phyloP scores from a whole-genome alignment of 208 protist genomes.

The Trypanosoma scelopori region DNA sequence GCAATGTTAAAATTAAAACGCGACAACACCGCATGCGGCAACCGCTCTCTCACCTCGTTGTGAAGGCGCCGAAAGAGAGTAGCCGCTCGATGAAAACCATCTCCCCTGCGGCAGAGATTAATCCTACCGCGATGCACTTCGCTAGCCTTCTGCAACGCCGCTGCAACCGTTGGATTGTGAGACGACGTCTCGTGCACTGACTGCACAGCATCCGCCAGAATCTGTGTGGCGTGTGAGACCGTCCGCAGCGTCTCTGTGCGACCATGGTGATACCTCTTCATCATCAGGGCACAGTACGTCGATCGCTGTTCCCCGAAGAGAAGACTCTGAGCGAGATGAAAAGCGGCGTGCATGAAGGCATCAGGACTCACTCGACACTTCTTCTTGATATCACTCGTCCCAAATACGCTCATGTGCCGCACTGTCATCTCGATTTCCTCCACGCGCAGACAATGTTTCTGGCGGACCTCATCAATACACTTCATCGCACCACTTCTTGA shows the following conservation, averaged over 20 bases:
- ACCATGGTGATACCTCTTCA: slow-evolving; percentile 30
- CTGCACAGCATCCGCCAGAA: slow-evolving; percentile 9
- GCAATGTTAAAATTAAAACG: slow-evolving; percentile 9
- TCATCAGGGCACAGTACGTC: slow-evolving; percentile 28
- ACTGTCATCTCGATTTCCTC: slow-evolving; percentile 8
- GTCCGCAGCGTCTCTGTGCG: slow-evolving; percentile 24
- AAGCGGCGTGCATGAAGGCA: slow-evolving; percentile 31
- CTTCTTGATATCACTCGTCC: slow-evolving; percentile 28
- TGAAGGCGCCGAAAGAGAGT: slow-evolving; percentile 14
- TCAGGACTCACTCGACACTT: slow-evolving; percentile 27
- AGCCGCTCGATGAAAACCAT: slow-evolving; percentile 24
- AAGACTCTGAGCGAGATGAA: slow-evolving; percentile 25
- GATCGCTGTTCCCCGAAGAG: slow-evolving; percentile 30
- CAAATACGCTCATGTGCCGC: slow-evolving; percentile 18
- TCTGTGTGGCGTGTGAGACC: slow-evolving; percentile 22
- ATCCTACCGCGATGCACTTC: slow-evolving; percentile 17
- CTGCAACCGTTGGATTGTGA: slow-evolving; percentile 5
- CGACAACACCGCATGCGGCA: background rate
- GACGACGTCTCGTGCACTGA: background rate
- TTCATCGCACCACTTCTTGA: background rate
- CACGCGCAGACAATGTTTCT: slow-evolving; percentile 8
- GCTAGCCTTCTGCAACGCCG: slow-evolving; percentile 11
- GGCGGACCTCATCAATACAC: slow-evolving; percentile 12
- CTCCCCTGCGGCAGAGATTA: slow-evolving; percentile 12
- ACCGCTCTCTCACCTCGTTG: slow-evolving; percentile 15